Conservation (phyloP, 805 yeast species). For the Starmerella powellii region DNA sequence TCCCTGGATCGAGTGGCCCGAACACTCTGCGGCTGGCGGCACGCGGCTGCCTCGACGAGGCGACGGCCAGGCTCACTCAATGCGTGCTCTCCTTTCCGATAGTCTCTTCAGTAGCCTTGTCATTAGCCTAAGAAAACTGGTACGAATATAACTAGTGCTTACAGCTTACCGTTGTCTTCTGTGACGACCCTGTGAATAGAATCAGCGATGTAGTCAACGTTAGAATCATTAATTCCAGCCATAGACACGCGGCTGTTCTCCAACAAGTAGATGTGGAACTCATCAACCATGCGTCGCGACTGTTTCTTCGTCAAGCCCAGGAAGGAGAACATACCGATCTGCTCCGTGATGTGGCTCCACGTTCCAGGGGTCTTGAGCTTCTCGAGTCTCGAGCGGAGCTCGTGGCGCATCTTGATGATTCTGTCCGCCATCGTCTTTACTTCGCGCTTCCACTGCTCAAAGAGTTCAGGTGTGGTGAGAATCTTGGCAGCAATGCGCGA, state of each 20-base stretch:
- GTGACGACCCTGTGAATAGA: conserved; percentile 29
- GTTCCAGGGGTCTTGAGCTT: conserved; percentile 68
- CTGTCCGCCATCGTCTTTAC: conserved; percentile 78
- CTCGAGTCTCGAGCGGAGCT: conserved; percentile 48
- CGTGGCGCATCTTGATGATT: conserved; percentile 65
- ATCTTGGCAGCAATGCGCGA: conserved; percentile 77
- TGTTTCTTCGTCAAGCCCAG: conserved; percentile 73
- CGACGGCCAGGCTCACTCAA: too few species aligned
- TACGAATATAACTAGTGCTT: too few species aligned
- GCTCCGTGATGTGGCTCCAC: conserved; percentile 84
- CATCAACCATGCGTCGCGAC: conserved; percentile 60
- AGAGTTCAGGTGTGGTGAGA: conserved; percentile 53
- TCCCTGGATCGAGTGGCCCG: too few species aligned
- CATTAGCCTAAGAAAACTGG: too few species aligned
- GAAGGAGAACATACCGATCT: conserved; percentile 94
- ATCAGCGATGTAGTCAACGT: conserved; percentile 47
- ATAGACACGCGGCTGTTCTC: conserved; percentile 84
- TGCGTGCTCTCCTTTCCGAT: too few species aligned
- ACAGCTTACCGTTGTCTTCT: conserved; percentile 8
- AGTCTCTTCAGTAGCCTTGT: too few species aligned
- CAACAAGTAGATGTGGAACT: conserved; percentile 73
- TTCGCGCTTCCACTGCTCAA: conserved; percentile 71
- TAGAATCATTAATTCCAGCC: conserved; percentile 71
- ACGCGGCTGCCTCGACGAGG: too few species aligned
- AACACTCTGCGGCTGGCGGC: too few species aligned